Evolutionary conservation across 208 protist genomes (phyloP), one percentile per base, ranked within the genome.

Genomic region (Trypanosoma congolense): DNA sequence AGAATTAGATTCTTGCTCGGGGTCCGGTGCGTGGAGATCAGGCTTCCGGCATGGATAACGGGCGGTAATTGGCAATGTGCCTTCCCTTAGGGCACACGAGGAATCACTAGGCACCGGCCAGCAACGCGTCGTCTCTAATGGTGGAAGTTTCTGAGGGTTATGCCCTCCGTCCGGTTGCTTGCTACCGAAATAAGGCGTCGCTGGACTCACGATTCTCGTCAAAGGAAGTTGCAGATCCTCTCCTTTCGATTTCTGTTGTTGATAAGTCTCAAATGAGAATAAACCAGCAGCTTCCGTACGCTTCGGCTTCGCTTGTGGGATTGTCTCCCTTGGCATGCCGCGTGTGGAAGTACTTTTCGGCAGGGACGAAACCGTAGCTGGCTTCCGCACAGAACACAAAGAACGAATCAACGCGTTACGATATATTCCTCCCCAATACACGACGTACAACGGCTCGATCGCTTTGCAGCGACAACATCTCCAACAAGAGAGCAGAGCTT

Each of bases 391-490:
- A 19, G 26, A 5, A 38, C 59, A 69, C 33, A 87, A 43, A 4
- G 68, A 54, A 26, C 80, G 80, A 47, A 77, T 61, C 40, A 87
- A 19, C 8, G 73, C 75, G 47, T 87, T 87, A 6, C 57, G 16
- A 33, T 41, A 60, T 61, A 80, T 22, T 73, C 48, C 44, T 83
- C 80, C 18, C 45, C 33, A 8, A 74, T 46, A 3, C 52, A 50
- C 28, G 35, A 19, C 8, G 25, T 31, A 24, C 46, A 35, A 14
- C 24, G 43, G 6, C n/a, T 18, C 21, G 33, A n/a, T 16, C 56
- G 45, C 21, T n/a, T 40, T 12, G 10, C 12, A 33, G 26, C 22
- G 10, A 50, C 30, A 43, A 61, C 19, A 1, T 61, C 46, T 6
- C 56, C 56, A 22, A 61, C 24, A 33, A 16, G 18, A 18, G 36